Base-by-base conservation (phyloP, 768 basidiomycete genomes). In the Cystofilobasidium bisporidii region DNA sequence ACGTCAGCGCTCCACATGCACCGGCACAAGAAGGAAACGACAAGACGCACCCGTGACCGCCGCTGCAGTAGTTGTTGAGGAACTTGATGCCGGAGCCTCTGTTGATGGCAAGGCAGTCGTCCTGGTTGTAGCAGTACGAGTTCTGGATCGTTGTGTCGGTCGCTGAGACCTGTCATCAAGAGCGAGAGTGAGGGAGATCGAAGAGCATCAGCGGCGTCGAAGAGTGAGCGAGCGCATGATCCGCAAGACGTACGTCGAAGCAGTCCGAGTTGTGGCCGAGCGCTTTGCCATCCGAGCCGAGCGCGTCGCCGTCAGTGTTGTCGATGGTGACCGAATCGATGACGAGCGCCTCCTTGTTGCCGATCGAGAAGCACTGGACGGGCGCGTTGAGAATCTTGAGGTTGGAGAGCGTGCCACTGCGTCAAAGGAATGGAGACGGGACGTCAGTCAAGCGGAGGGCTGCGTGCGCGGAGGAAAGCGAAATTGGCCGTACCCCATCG, bases 71-170 rank as follows among this genome's bases (percentile, higher is more conserved):
- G 73, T 86, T 85, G 30, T 81, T 73, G 63, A 77, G 76, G 77
- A 86, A 76, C 28, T 62, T 64, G 60, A 76, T 72, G 57, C 65
- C 24, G 24, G 24, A 30, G 3, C 50, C n/a, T 24, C 10, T 53
- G 28, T 30, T 53, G 50, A 82, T 79, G 24, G 86, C 84, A 30
- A 87, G 76, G 72, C 85, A 87, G 71, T 87, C 86, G 67, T 87
- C 84, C 81, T 74, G 74, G 55, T 74, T 72, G 59, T 53, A 24
- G 50, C 61, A 67, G 20, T 38, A 40, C 26, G 59, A 65, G 68
- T 71, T 64, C 53, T 65, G 61, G 65, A 72, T 70, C 41, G 65
- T 64, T 24, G 61, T n/a, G 59, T 70, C 58, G 63, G 24, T 67
- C 12, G 69, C 65, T 6, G 71, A 72, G 53, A 43, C 43, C 43